Conservation (phyloP, 1,284 basidiomycete genomes). For the Rhodotorula sp. region DNA sequence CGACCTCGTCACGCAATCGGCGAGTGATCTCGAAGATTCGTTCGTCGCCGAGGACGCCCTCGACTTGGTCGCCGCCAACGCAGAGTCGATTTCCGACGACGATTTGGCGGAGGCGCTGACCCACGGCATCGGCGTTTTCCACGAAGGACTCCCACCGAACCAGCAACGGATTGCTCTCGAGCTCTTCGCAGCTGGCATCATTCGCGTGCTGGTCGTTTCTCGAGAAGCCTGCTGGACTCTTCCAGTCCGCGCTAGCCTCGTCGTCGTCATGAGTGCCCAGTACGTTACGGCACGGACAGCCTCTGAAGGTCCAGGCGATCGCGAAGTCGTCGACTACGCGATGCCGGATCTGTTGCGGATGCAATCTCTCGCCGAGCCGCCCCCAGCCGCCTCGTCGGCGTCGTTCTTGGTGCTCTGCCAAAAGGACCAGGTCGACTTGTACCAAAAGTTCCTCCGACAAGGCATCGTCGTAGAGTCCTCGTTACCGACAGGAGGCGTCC, state of each 20-base stretch:
- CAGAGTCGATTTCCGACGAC: constrained; percentile 61
- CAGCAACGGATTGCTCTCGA: constrained; percentile 79
- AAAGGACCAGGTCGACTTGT: constrained; percentile 71
- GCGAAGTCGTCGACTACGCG: constrained; percentile 63
- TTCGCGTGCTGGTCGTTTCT: constrained; percentile 80
- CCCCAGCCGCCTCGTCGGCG: constrained; percentile 53
- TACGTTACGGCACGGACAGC: constrained; percentile 53
- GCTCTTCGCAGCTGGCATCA: constrained; percentile 73
- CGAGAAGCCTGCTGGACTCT: constrained; percentile 82
- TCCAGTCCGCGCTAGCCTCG: constrained; percentile 72
- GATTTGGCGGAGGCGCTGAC: constrained; percentile 70
- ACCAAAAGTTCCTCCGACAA: constrained; percentile 74
- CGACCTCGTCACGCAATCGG: constrained; percentile 84
- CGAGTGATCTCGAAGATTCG: constrained; percentile 62
- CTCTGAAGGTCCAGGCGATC: constrained; percentile 31
- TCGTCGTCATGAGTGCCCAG: constrained; percentile 91
- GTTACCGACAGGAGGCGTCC: constrained; percentile 25
- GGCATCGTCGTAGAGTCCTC: constrained; percentile 75
- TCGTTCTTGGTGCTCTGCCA: constrained; percentile 84
- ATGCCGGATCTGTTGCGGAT: constrained; percentile 81
- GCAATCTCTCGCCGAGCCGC: constrained; percentile 73
- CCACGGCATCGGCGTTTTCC: constrained; percentile 87
- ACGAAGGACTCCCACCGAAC: constrained; percentile 65
- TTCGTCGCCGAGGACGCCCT: constrained; percentile 60
- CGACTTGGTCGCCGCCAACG: constrained; percentile 59